These are phyloP conservation scores for Phanerodontia chrysosporium DNA, from an alignment of 768 basidiomycete species.

Conservation along the genomic window DNA sequence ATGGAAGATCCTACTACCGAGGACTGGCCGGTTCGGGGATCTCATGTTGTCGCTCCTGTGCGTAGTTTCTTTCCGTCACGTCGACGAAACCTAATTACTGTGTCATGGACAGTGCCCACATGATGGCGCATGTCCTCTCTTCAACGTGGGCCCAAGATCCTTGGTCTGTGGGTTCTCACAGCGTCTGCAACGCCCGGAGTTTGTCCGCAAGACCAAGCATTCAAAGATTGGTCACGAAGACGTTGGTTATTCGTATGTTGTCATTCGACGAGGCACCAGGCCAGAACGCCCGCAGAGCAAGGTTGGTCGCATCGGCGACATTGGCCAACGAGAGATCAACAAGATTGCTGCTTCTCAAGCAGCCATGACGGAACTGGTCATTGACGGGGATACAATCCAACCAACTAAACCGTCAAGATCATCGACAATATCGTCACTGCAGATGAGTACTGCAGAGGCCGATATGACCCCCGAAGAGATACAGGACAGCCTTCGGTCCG, in stretches of 20 bases:
- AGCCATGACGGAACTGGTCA: conserved; percentile 18
- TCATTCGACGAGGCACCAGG: conserved; percentile 74
- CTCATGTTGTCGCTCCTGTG: conserved; percentile 88
- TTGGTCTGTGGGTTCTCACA: conserved; percentile 83
- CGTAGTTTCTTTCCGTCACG: conserved; percentile 25
- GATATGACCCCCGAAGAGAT: conserved; percentile 32
- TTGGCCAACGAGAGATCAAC: conserved; percentile 43
- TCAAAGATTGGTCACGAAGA: conserved; percentile 83
- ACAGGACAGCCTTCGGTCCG: conserved; percentile 54
- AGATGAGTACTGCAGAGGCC: not conserved
- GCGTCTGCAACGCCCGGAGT: conserved; percentile 79
- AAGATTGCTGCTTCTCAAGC: conserved; percentile 24
- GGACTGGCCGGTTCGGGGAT: conserved; percentile 43
- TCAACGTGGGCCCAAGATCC: conserved; percentile 45
- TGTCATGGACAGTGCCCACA: conserved; percentile 77
- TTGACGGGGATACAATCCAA: conserved; percentile 17
- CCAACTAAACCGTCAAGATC: not conserved
- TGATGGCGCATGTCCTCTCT: conserved; percentile 78
- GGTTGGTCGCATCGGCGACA: conserved; percentile 49
- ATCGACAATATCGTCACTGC: not conserved
- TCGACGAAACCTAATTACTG: not conserved
- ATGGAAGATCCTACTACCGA: conserved; percentile 39
- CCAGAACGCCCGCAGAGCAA: conserved; percentile 38
- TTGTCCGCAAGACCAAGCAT: conserved; percentile 86
- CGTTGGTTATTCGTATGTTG: conserved; percentile 84